Base-by-base conservation (phyloP, 1,284 basidiomycete species). In the Ustilago crameri region DNA sequence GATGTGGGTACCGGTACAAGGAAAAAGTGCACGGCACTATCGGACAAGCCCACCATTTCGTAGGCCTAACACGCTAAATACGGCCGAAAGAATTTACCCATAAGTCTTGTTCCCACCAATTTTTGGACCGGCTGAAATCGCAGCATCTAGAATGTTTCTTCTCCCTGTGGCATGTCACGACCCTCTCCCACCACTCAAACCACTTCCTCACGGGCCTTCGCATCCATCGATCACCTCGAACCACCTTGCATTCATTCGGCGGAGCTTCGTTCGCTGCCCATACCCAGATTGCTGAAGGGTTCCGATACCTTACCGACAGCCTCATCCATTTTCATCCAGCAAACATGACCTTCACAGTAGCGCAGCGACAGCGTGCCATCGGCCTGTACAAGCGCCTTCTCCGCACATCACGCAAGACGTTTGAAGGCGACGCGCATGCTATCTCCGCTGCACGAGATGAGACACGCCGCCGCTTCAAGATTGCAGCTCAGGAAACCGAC, bases 311-410 rank as follows among this genome's bases (percentile, higher is more conserved):
- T 30, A 5, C 12, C 5, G 30, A 30, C 35, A 17, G 15, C 35
- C 12, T 37, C 35, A 37, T 37, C 35, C 14, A n/a, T 34, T 10
- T 30, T 37, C 5, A 5, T 30, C 7, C 30, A 30, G 30, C 4
- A 34, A 51, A 23, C n/a, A 70, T 71, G 58, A 55, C 67, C 17
- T 72, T 76, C 53, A 69, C 74, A 17, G 46, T 67, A 15, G 65
- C 71, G 22, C 78, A 80, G 69, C 75, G 74, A 41, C 61, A 62
- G 30, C 60, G 70, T 15, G 79, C 77, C 15, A 65, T 73, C 30
- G 74, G 74, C 42, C 73, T 82, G 24, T 82, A 82, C 66, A 76
- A 79, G 51, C 60, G 66, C 18, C 57, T 82, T 9, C 45, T 82
- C 18, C 71, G 75, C 32, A 76, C 81, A n/a, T 71, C 78, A 35